Percentiles rank a stretch among this genome's conserved stretches.
These are phyloP conservation scores for Butyriboletus appendiculatus DNA, from an alignment of 1,284 basidiomycete species.

Conservation along the genomic window DNA sequence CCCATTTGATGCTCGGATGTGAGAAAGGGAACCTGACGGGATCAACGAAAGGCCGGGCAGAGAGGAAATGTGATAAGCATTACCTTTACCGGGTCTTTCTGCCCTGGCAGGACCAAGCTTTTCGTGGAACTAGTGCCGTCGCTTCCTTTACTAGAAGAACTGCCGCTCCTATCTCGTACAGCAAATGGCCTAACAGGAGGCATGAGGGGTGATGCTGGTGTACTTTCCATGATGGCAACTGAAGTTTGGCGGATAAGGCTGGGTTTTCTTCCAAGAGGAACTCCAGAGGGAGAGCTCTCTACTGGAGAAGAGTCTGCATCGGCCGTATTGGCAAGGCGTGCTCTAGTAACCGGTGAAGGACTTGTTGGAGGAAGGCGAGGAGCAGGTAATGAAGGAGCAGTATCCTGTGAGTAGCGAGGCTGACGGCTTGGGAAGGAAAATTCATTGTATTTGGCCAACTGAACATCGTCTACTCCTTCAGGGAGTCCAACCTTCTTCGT, in stretches of 20 bases:
- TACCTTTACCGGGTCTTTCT: slow-evolving; percentile 77
- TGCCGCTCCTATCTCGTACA: slow-evolving; percentile 49
- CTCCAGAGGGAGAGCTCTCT: slow-evolving; percentile 15
- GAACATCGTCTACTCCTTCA: slow-evolving; percentile 40
- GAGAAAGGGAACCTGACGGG: slow-evolving; percentile 57
- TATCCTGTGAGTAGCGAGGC: slow-evolving; percentile 50
- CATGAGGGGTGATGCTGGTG: slow-evolving; percentile 30
- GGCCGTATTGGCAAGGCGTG: slow-evolving; percentile 53
- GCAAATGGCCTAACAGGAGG: slow-evolving; percentile 50
- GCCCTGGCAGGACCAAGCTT: slow-evolving; percentile 51
- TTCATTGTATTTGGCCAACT: slow-evolving; percentile 48
- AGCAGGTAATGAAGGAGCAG: slow-evolving; percentile 35
- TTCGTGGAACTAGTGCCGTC: slow-evolving; percentile 29
- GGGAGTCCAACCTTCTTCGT: slow-evolving; percentile 18
- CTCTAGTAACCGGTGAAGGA: slow-evolving; percentile 42
- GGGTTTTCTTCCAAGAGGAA: slow-evolving; percentile 34
- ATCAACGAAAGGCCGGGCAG: slow-evolving; percentile 2
- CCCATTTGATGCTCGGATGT: slow-evolving; percentile 70
- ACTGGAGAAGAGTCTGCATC: slow-evolving; percentile 35
- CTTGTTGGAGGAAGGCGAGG: slow-evolving; percentile 35
- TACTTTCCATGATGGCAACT: slow-evolving; percentile 45
- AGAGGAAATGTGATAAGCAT: slow-evolving; percentile 1
- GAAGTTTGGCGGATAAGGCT: slow-evolving; percentile 49
- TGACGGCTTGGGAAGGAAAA: slow-evolving; percentile 53
- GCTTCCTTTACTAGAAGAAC: slow-evolving; percentile 43